Percentiles rank a stretch among this genome's conserved stretches.
Conservation (phyloP, 768 basidiomycete species). For the Hemileccinum rubropunctum region DNA sequence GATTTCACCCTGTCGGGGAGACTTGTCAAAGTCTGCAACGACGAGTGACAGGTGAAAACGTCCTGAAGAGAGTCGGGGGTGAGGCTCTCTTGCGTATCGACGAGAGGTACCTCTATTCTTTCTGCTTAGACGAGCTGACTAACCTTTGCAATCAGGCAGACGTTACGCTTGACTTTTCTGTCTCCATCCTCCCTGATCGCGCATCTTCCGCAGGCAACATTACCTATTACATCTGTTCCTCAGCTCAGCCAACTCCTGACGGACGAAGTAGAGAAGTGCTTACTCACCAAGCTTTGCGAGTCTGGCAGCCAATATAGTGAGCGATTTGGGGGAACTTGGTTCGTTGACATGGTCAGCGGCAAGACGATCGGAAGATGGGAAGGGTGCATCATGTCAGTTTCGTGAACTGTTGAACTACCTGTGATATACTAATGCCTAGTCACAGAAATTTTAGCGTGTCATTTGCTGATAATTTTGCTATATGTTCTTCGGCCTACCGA, state of each 20-base stretch:
- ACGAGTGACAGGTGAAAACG: conserved; percentile 42
- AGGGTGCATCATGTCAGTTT: conserved; percentile 66
- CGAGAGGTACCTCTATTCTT: conserved; percentile 44
- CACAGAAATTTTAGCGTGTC: conserved; percentile 62
- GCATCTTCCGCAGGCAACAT: conserved; percentile 76
- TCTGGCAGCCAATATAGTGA: conserved; percentile 58
- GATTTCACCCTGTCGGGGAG: conserved; percentile 66
- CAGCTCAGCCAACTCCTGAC: conserved; percentile 71
- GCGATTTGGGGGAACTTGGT: conserved; percentile 59
- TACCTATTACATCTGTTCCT: conserved; percentile 69
- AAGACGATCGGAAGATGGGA: conserved; percentile 74
- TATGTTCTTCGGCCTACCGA: conserved; percentile 59
- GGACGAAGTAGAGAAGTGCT: conserved; percentile 73
- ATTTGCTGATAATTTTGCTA: conserved; percentile 46
- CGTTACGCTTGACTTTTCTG: conserved; percentile 69
- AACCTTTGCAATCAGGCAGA: conserved; percentile 46
- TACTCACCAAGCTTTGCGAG: conserved; percentile 68
- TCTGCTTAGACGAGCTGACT: not conserved
- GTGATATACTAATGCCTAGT: conserved; percentile 5
- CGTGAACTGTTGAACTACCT: not conserved
- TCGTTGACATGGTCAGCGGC: conserved; percentile 69
- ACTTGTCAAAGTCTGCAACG: conserved; percentile 55
- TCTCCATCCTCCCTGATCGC: conserved; percentile 78
- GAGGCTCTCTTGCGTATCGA: conserved; percentile 72
- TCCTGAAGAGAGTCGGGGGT: conserved; percentile 54